These are phyloP conservation scores for Erythrobasidium hasegawianum DNA, from an alignment of 1,284 basidiomycete species.

Conservation along the genomic window DNA sequence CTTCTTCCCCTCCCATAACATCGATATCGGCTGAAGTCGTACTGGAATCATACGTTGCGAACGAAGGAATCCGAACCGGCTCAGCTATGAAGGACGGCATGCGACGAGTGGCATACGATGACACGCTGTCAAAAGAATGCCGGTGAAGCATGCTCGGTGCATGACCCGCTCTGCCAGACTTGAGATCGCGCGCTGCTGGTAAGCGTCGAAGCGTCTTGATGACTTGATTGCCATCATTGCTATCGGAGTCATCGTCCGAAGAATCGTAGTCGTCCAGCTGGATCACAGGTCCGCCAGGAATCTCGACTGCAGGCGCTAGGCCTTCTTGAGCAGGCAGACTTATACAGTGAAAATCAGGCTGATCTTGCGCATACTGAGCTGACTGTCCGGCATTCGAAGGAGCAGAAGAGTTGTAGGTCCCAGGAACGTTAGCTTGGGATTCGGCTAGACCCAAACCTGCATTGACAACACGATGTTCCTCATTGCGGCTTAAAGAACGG, in stretches of 20 bases:
- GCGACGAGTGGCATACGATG: conserved; percentile 62
- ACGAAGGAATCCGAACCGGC: conserved; percentile 45
- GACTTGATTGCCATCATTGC: conserved; percentile 38
- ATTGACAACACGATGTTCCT: too few species aligned
- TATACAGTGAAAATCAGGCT: too few species aligned
- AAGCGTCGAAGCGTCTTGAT: conserved; percentile 43
- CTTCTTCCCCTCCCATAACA: conserved; percentile 37
- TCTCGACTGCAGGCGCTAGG: neutral
- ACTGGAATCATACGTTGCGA: conserved; percentile 33
- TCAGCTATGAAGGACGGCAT: conserved; percentile 54
- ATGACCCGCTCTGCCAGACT: conserved; percentile 42
- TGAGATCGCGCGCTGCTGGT: conserved; percentile 43
- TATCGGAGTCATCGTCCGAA: conserved; percentile 40
- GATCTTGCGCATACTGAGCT: too few species aligned
- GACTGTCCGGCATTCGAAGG: too few species aligned
- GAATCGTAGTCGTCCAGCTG: conserved; percentile 47
- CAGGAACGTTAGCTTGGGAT: too few species aligned
- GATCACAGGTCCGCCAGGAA: conserved; percentile 26
- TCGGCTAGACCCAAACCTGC: too few species aligned
- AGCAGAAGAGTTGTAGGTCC: too few species aligned
- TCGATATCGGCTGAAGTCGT: conserved; percentile 5
- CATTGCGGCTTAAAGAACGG: too few species aligned
- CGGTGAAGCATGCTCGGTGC: conserved; percentile 62
- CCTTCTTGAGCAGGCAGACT: too few species aligned
- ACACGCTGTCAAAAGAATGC: conserved; percentile 65